Conservation (phyloP, 2,329 filamentous ascomycete species). For the Bretziella fagacearum region DNA sequence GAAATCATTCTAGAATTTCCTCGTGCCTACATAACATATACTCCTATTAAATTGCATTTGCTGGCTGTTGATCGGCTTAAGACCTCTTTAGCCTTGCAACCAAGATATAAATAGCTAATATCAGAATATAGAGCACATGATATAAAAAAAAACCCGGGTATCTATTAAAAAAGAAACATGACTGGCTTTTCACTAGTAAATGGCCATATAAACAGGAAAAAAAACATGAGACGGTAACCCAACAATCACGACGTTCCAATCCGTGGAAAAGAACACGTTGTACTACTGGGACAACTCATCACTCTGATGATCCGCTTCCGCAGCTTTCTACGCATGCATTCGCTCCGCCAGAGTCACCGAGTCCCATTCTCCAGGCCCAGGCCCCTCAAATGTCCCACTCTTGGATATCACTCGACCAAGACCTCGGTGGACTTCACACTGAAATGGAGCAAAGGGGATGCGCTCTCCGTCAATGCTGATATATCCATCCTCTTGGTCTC, state of each 20-base stretch:
- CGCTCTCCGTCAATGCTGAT: slow-evolving; percentile 91
- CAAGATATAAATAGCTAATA: neutral
- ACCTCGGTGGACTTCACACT: slow-evolving; percentile 71
- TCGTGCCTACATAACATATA: neutral
- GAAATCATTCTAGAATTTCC: neutral
- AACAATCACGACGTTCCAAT: neutral
- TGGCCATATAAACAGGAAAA: neutral
- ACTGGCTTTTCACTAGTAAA: neutral
- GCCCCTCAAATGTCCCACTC: slow-evolving; percentile 52
- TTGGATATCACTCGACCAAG: slow-evolving; percentile 75
- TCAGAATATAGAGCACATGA: neutral
- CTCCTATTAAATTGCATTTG: slow-evolving; percentile 4
- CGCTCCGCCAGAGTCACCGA: slow-evolving; percentile 22
- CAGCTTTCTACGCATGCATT: slow-evolving; percentile 16
- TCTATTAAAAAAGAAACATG: neutral
- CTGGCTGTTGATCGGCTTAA: neutral
- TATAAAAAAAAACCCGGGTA: slow-evolving; percentile 1
- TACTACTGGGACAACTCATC: neutral
- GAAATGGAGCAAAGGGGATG: slow-evolving; percentile 74
- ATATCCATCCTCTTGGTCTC: slow-evolving; percentile 53
- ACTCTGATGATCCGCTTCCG: neutral
- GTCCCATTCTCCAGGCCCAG: slow-evolving; percentile 37
- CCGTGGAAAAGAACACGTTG: neutral
- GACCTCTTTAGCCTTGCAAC: neutral
- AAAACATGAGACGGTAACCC: neutral